Evolutionary conservation across 1,284 basidiomycete species (phyloP).

Genomic region (Ganoderma leucocontextum): DNA sequence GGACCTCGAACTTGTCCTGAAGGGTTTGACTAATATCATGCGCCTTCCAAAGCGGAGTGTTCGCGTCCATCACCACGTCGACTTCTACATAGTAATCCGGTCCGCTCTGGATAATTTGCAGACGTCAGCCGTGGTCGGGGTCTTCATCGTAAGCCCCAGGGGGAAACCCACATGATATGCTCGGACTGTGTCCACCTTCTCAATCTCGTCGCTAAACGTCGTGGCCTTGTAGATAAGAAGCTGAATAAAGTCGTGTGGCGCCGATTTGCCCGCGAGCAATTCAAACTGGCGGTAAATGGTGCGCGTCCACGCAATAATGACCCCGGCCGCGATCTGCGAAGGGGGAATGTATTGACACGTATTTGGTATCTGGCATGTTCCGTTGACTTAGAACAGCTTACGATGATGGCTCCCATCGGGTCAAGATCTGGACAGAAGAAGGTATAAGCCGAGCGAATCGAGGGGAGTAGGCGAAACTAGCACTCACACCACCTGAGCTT

Average conservation of each 20-base stretch:
- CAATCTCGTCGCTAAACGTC: slow-evolving; percentile 88
- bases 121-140: slow-evolving; percentile 1
- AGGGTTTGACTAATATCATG: slow-evolving; percentile 93
- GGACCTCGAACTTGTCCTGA: slow-evolving; percentile 92
- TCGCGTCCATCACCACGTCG: slow-evolving; percentile 92
- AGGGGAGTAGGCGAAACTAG: not conserved
- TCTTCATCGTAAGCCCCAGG: not conserved
- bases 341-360: not conserved
- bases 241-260: slow-evolving; percentile 90
- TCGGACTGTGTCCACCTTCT: slow-evolving; percentile 88
- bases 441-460: slow-evolving; percentile 7
- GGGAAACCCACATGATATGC: slow-evolving; percentile 79
- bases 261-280: slow-evolving; percentile 90
- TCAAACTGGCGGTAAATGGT: slow-evolving; percentile 88
- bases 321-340: slow-evolving; percentile 75
- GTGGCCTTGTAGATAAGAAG: slow-evolving; percentile 93
- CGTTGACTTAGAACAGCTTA: slow-evolving; percentile 45
- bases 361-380: not conserved
- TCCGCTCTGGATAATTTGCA: slow-evolving; percentile 57
- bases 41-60: slow-evolving; percentile 90
- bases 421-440: slow-evolving; percentile 65
- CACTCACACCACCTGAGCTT: slow-evolving; percentile 85
- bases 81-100: slow-evolving; percentile 93
- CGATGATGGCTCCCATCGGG: slow-evolving; percentile 82
- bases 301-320: slow-evolving; percentile 83